A percentile compares a stretch with the other conserved stretches of the same genome.
Evolutionary conservation across 108 stramenopile genomes (phyloP).

Genomic region (Discostella stelligeroides): DNA sequence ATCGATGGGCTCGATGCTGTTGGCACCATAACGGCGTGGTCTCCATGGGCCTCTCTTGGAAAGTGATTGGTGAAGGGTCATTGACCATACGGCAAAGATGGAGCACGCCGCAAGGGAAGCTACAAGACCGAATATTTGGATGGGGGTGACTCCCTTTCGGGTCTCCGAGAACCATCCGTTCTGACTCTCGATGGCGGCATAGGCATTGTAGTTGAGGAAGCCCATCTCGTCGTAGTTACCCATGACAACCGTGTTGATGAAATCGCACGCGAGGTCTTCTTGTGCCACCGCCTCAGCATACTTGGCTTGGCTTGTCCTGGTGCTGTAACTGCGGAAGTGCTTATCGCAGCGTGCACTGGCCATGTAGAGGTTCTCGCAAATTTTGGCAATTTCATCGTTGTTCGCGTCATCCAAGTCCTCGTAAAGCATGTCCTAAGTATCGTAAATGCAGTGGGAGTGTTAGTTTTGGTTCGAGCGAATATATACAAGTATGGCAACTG

Average conservation of each 20-base stretch:
- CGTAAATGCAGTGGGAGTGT: not conserved
- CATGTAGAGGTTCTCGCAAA: conserved; percentile 73
- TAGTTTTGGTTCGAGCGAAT: not conserved
- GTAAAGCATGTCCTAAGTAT: not conserved
- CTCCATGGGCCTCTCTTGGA: conserved; percentile 18
- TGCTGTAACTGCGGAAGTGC: conserved; percentile 44
- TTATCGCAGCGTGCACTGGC: conserved; percentile 69
- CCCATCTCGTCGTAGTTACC: conserved; percentile 77
- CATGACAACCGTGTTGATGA: conserved; percentile 66
- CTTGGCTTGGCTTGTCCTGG: conserved; percentile 21
- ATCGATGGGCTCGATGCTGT: too few species aligned
- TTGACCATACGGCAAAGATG: conserved; percentile 23
- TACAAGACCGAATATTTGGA: conserved; percentile 27
- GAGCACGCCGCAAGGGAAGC: conserved; percentile 18
- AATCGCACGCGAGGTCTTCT: conserved; percentile 59
- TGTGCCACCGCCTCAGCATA: conserved; percentile 21
- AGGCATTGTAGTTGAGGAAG: conserved; percentile 36
- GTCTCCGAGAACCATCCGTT: not conserved
- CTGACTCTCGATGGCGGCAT: not conserved
- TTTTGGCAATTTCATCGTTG: conserved; percentile 39
- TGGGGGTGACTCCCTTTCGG: conserved; percentile 3
- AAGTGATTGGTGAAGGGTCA: conserved; percentile 15
- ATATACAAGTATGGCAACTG: too few species aligned
- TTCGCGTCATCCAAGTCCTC: conserved; percentile 22
- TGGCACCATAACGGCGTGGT: conserved; percentile 7